phyloP scores from a whole-genome alignment of 768 basidiomycete genomes.

The Leccinum fibrillosum region DNA sequence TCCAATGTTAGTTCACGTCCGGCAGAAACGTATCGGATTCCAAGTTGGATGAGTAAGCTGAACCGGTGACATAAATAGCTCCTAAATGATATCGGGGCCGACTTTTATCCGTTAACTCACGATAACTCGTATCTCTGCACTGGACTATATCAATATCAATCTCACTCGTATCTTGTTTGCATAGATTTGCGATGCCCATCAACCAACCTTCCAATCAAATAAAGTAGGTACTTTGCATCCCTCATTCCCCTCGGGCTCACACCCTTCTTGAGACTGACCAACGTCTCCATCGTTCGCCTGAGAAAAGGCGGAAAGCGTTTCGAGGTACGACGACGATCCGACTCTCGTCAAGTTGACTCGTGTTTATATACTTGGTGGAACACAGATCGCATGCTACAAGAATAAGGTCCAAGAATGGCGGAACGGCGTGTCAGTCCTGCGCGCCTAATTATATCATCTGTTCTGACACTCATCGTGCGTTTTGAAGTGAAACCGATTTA shows the following conservation, averaged over 20 bases:
- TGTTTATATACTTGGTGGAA: not conserved
- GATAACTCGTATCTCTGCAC: not conserved
- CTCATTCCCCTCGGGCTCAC: conserved; percentile 1
- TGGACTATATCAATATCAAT: not conserved
- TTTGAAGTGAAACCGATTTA: conserved; percentile 77
- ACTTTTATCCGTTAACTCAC: not conserved
- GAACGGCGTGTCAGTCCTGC: conserved; percentile 70
- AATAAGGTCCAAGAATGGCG: conserved; percentile 99
- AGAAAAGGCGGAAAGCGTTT: conserved; percentile 98
- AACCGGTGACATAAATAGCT: conserved; percentile 9
- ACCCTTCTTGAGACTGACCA: conserved; percentile 70
- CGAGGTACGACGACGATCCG: conserved; percentile 52
- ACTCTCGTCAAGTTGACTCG: not conserved
- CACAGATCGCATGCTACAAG: conserved; percentile 95
- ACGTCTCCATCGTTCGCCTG: conserved; percentile 92
- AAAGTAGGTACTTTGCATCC: conserved; percentile 47
- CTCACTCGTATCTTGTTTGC: not conserved
- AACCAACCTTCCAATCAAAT: conserved; percentile 90
- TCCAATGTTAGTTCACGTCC: conserved; percentile 19
- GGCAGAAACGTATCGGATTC: not conserved
- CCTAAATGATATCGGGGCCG: conserved; percentile 15
- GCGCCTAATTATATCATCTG: not conserved
- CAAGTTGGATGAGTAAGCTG: not conserved
- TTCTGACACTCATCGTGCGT: conserved; percentile 1
- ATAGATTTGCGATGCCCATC: conserved; percentile 39